phyloP scores from a whole-genome alignment of 2,329 filamentous ascomycete species.

The Zalaria obscura region DNA sequence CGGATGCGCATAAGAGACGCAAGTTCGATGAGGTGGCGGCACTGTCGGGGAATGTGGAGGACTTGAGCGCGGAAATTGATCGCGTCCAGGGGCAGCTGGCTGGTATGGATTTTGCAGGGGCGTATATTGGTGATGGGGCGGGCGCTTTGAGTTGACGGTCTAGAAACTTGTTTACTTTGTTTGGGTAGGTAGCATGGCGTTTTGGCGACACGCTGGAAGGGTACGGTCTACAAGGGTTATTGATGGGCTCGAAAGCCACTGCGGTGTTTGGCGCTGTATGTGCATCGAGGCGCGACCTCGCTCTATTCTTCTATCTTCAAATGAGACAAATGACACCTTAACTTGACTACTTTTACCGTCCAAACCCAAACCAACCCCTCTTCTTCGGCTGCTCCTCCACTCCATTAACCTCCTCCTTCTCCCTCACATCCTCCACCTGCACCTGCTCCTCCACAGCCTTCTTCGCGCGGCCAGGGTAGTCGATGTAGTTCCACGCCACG shows the following conservation, averaged over 20 bases:
- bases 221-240: no score
- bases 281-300: no score
- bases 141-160: background rate
- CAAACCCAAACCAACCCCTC: slow-evolving; percentile 38
- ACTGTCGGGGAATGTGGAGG: slow-evolving; percentile 65
- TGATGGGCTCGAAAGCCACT: no score
- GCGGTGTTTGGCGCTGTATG: no score
- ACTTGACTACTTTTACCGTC: slow-evolving; percentile 17
- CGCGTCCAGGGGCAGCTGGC: slow-evolving; percentile 17
- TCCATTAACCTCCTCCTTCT: slow-evolving; percentile 12
- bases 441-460: slow-evolving; percentile 12
- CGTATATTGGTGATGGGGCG: slow-evolving; percentile 10
- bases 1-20: slow-evolving; percentile 57
- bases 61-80: slow-evolving; percentile 66
- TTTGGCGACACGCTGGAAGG: no score
- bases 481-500: slow-evolving; percentile 94
- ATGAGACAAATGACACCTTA: background rate
- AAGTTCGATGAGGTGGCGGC: slow-evolving; percentile 80
- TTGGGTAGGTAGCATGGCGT: no score
- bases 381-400: slow-evolving; percentile 26
- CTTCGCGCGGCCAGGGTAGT: slow-evolving; percentile 57
- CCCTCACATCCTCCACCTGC: slow-evolving; percentile 11
- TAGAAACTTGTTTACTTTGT: no score
- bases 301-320: no score
- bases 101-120: slow-evolving; percentile 22